A percentile compares a stretch with the other conserved stretches of the same genome.
Evolutionary conservation across 768 basidiomycete species (phyloP).

Genomic region (Postia placenta): DNA sequence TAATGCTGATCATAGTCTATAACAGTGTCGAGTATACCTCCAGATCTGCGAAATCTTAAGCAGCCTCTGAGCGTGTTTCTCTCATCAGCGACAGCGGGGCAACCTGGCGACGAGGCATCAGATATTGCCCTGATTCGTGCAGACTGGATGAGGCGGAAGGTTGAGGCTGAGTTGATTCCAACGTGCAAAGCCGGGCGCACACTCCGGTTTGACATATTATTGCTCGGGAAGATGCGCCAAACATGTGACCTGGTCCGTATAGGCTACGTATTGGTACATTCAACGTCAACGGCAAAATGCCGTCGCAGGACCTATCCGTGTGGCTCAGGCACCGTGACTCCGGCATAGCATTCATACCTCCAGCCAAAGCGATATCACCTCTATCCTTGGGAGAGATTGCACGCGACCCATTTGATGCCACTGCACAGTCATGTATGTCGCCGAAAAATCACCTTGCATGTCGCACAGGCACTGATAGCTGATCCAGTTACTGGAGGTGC

Average conservation of each 20-base stretch:
- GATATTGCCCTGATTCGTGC: slow-evolving; percentile 58
- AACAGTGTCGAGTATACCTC: slow-evolving; percentile 22
- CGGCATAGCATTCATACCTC: too few relatives aligned
- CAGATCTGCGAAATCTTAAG: slow-evolving; percentile 48
- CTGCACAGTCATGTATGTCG: too few relatives aligned
- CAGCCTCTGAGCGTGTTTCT: slow-evolving; percentile 48
- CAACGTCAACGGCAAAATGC: slow-evolving; percentile 76
- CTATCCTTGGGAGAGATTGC: too few relatives aligned
- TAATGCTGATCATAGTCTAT: not conserved
- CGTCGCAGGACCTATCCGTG: slow-evolving; percentile 62
- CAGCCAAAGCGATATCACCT: too few relatives aligned
- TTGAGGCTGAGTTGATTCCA: slow-evolving; percentile 24
- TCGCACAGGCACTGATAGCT: too few relatives aligned
- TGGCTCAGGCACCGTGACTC: slow-evolving; percentile 65
- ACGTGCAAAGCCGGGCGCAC: slow-evolving; percentile 1
- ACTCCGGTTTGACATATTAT: slow-evolving; percentile 12
- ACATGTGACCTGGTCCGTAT: not conserved
- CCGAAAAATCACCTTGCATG: too few relatives aligned
- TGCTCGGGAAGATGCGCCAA: not conserved
- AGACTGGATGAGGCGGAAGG: slow-evolving; percentile 52
- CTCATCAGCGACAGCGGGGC: slow-evolving; percentile 56
- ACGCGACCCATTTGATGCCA: too few relatives aligned
- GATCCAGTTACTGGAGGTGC: too few relatives aligned
- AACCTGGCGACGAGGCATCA: slow-evolving; percentile 49
- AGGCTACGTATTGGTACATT: slow-evolving; percentile 75